Base-by-base conservation (phyloP, 164 flowering plant species). In the Annona cherimola region DNA sequence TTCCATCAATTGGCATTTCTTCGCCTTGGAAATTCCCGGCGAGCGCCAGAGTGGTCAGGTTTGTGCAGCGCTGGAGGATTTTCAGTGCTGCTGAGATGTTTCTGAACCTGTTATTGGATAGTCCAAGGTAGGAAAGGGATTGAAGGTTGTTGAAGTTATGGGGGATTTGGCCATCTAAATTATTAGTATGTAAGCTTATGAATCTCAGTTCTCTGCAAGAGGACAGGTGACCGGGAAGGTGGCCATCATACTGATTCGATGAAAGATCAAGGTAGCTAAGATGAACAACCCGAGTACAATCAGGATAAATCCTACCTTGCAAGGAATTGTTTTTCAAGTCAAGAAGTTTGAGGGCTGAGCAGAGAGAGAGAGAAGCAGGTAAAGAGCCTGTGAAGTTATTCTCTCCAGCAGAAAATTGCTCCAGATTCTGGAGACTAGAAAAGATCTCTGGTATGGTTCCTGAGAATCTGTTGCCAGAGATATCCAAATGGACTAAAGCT, bases 41-140 rank as follows among this genome's bases (percentile, higher is more conserved):
- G 18, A 77, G 61, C 20, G 69, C 65, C 2, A 77, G 41, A 2
- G 74, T 66, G 12, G 80, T 66, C 4, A 77, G 76, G 42, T 74
- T 77, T 11, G 9, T 12, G 68, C 80, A 77, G 14, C 74, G 54
- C 26, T 77, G 80, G 9, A 77, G 67, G 8, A 77, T 68, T 6
- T 61, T 57, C 4, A 77, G 59, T 1, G 76, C 71, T 7, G 50
- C 70, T 11, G 74, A 64, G 12, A 77, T 66, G 50, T 77, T 74
- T 2, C 20, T n/a, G 45, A 77, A 63, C 54, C 74, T 77, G 55
- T 75, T 71, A 43, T 74, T 77, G 26, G 80, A 70, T 12, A 74
- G 44, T 2, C 76, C 70, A 5, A 77, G 71, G 42, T 43, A 74
- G n/a, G 75, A 45, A 63, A 76, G 76, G 4, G 67, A 55, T 39